A percentile compares a stretch with the other conserved stretches of the same genome.
phyloP scores from a whole-genome alignment of 306 rosid genomes.

The Glycine soja region DNA sequence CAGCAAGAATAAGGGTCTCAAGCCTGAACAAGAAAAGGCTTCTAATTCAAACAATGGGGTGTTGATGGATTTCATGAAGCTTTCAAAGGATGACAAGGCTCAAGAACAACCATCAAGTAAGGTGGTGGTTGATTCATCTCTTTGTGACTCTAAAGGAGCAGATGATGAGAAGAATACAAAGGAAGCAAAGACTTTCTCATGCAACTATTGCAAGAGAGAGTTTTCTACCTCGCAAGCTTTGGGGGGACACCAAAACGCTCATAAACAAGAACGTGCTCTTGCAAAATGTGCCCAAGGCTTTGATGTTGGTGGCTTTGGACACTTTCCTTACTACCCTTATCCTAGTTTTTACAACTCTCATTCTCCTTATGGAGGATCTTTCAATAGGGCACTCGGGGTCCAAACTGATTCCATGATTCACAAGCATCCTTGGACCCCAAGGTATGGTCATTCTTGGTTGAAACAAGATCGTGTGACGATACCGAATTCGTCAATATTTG shows the following conservation, averaged over 20 bases:
- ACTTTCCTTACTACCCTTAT: conserved; percentile 40
- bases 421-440: conserved; percentile 50
- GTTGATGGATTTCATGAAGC: background rate
- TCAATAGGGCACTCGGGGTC: conserved; percentile 49
- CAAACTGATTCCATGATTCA: conserved; percentile 60
- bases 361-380: conserved; percentile 48
- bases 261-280: conserved; percentile 67
- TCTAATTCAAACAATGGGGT: background rate
- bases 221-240: conserved; percentile 72
- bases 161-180: background rate
- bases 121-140: background rate
- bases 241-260: conserved; percentile 88
- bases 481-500: background rate
- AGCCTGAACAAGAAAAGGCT: background rate
- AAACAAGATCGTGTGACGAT: background rate
- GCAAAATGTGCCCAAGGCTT: conserved; percentile 59
- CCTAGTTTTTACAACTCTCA: conserved; percentile 38
- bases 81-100: background rate
- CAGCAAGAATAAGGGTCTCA: background rate
- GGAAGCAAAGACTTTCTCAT: conserved; percentile 50
- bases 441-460: conserved; percentile 33
- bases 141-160: background rate
- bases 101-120: background rate
- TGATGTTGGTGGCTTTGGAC: conserved; percentile 21
- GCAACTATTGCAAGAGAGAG: conserved; percentile 69